Evolutionary conservation across 805 yeast genomes (phyloP).

Genomic region (Starmerella stigmatis): DNA sequence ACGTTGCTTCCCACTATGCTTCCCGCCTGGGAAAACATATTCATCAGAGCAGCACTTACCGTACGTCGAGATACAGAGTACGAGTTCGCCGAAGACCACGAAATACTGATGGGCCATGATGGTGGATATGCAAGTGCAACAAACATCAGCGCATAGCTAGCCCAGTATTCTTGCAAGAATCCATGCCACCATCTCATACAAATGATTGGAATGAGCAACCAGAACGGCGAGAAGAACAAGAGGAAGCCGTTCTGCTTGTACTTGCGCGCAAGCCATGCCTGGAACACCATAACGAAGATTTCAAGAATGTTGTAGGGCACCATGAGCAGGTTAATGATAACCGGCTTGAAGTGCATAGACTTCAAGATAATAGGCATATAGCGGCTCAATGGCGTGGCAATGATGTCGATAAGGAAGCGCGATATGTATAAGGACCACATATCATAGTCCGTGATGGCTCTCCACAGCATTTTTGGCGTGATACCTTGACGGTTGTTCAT

Average conservation of each 20-base stretch:
- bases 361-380: slow-evolving; percentile 41
- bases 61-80: slow-evolving; percentile 55
- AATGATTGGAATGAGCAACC: slow-evolving; percentile 19
- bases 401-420: slow-evolving; percentile 39
- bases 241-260: slow-evolving; percentile 15
- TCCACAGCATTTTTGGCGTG: slow-evolving; percentile 33
- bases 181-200: slow-evolving; percentile 25
- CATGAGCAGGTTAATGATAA: slow-evolving; percentile 42
- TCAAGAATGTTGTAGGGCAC: slow-evolving; percentile 37
- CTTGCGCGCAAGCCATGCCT: slow-evolving; percentile 12
- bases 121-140: slow-evolving; percentile 27
- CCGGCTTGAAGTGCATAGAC: slow-evolving; percentile 41
- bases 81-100: slow-evolving; percentile 53
- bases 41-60: slow-evolving; percentile 54
- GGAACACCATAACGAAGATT: slow-evolving; percentile 24
- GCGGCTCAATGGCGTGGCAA: slow-evolving; percentile 31
- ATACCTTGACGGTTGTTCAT: slow-evolving; percentile 54
- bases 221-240: slow-evolving; percentile 17
- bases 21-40: slow-evolving; percentile 54
- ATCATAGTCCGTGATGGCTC: slow-evolving; percentile 40
- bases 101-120: slow-evolving; percentile 20
- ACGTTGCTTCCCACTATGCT: slow-evolving; percentile 45
- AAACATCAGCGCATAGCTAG: slow-evolving; percentile 27
- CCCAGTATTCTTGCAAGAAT: slow-evolving; percentile 25
- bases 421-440: slow-evolving; percentile 46